These are phyloP conservation scores for Pyrus hybrid DNA, from an alignment of 331 rosid genomes.

Conservation along the genomic window DNA sequence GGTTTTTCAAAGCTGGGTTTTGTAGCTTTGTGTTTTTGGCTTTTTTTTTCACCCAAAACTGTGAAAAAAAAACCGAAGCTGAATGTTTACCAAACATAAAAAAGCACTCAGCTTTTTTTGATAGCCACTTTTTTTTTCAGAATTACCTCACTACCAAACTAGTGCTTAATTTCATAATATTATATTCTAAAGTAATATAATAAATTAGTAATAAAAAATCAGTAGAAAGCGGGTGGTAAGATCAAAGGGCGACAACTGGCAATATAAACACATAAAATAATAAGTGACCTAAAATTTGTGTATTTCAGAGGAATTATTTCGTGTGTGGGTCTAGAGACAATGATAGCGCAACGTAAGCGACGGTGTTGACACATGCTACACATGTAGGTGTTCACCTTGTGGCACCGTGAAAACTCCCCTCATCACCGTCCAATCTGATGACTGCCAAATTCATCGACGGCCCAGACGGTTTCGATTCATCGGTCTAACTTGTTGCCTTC, in stretches of 20 bases:
- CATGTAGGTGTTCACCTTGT: conserved; percentile 11
- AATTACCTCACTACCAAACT: too few relatives aligned
- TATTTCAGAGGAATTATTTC: too few relatives aligned
- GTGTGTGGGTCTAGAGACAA: conserved; percentile 13
- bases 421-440: background rate
- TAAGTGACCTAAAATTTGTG: background rate
- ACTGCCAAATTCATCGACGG: background rate
- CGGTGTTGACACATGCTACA: conserved; percentile 24
- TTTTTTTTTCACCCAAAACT: too few relatives aligned
- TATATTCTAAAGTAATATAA: background rate
- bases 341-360: conserved; percentile 2
- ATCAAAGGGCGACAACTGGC: background rate
- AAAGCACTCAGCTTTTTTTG: too few relatives aligned
- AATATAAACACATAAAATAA: background rate
- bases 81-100: too few relatives aligned
- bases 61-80: too few relatives aligned
- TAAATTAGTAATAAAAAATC: background rate
- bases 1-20: too few relatives aligned
- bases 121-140: too few relatives aligned
- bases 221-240: background rate
- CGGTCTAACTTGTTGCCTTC: background rate
- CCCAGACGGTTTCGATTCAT: background rate
- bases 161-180: background rate
- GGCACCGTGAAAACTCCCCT: background rate
- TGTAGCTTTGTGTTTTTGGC: too few relatives aligned